phyloP scores from a whole-genome alignment of 805 yeast species.

The Candida endomychidarum region DNA sequence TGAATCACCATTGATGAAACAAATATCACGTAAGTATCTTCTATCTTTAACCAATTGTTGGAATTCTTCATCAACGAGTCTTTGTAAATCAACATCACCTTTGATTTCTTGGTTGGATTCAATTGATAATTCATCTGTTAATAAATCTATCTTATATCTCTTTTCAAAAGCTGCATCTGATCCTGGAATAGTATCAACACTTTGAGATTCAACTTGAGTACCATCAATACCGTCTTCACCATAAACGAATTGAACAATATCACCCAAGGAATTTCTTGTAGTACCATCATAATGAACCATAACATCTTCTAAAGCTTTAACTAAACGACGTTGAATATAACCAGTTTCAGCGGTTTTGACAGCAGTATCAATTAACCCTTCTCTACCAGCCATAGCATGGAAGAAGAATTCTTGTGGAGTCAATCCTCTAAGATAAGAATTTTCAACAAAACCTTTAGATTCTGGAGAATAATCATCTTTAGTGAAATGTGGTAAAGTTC shows the following conservation, averaged over 20 bases:
- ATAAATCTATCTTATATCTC: constrained; percentile 82
- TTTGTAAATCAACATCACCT: constrained; percentile 85
- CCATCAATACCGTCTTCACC: constrained; percentile 99
- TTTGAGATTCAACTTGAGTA: constrained; percentile 94
- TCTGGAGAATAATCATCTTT: constrained; percentile 99
- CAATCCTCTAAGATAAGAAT: constrained; percentile 93
- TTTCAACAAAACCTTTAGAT: constrained; percentile 96
- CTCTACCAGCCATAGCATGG: constrained; percentile 99
- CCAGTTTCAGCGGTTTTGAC: constrained; percentile 99
- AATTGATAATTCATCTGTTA: constrained; percentile 62
- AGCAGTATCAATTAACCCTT: constrained; percentile 98
- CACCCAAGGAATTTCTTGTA: constrained; percentile 96
- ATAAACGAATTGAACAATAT: constrained; percentile 90
- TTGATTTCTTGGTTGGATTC: constrained; percentile 89
- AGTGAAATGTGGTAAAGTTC: constrained; percentile 96
- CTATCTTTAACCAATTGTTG: constrained; percentile 78
- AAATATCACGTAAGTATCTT: constrained; percentile 68
- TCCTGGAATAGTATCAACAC: constrained; percentile 94
- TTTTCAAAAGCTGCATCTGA: constrained; percentile 79
- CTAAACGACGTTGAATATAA: constrained; percentile 96
- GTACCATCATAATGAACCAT: constrained; percentile 99
- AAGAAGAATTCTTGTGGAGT: constrained; percentile 98
- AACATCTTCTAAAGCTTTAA: constrained; percentile 93
- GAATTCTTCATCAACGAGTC: constrained; percentile 79
- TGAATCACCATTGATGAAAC: constrained; percentile 90